A percentile compares a stretch with the other conserved stretches of the same genome.
phyloP scores from a whole-genome alignment of 2,329 filamentous ascomycete genomes.

The Orbilia ellipsospora region DNA sequence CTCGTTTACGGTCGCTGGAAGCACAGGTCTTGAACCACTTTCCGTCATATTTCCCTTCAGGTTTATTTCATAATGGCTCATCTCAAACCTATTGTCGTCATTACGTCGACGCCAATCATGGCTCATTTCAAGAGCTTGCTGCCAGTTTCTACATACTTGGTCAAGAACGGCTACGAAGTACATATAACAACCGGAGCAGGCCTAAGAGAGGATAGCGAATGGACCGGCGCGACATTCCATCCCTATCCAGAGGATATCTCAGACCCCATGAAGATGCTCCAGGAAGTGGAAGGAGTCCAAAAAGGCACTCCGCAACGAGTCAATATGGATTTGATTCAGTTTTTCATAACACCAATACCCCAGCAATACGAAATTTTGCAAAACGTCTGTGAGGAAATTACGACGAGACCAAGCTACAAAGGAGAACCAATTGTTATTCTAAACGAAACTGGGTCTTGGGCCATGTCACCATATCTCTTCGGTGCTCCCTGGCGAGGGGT shows the following conservation, averaged over 20 bases:
- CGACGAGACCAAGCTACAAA: slow-evolving; percentile 36
- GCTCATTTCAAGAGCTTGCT: slow-evolving; percentile 57
- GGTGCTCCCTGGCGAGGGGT: slow-evolving; percentile 61
- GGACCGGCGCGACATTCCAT: slow-evolving; percentile 63
- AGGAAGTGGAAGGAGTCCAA: slow-evolving; percentile 56
- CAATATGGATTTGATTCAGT: slow-evolving; percentile 61
- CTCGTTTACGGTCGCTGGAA: not conserved
- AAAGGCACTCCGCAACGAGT: slow-evolving; percentile 58
- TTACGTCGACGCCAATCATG: slow-evolving; percentile 40
- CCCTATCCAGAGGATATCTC: slow-evolving; percentile 60
- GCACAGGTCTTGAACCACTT: not conserved
- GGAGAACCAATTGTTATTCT: slow-evolving; percentile 63
- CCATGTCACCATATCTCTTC: slow-evolving; percentile 62
- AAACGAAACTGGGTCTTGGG: slow-evolving; percentile 63
- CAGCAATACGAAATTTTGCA: slow-evolving; percentile 61
- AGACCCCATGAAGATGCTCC: slow-evolving; percentile 44
- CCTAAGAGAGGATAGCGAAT: slow-evolving; percentile 62
- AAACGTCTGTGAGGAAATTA: slow-evolving; percentile 60
- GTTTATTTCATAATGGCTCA: slow-evolving; percentile 25
- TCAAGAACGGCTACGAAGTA: slow-evolving; percentile 63
- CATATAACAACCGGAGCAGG: slow-evolving; percentile 63
- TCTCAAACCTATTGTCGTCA: slow-evolving; percentile 44
- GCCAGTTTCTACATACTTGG: slow-evolving; percentile 62
- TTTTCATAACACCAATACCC: slow-evolving; percentile 62
- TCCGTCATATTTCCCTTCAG: not conserved